Conservation (phyloP, 2,329 filamentous ascomycete genomes). For the Sarocladium kiliense region DNA sequence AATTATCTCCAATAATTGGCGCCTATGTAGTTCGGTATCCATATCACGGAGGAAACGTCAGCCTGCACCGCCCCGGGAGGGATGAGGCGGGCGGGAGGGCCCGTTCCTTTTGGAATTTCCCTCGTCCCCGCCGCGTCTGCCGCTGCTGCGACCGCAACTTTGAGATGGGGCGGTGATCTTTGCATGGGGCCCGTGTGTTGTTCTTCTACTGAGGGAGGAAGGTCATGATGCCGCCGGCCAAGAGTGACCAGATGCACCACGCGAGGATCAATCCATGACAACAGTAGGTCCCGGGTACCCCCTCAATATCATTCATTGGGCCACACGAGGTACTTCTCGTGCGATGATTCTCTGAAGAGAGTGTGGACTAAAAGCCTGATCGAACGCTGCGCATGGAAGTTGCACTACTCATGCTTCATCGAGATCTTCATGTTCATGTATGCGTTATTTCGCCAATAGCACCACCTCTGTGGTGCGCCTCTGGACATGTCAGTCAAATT, state of each 20-base stretch:
- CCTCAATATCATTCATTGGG: too few relatives aligned
- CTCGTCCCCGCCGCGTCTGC: not conserved
- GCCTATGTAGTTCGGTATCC: too few relatives aligned
- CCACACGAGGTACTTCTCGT: too few relatives aligned
- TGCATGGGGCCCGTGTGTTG: not conserved
- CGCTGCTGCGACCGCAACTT: not conserved
- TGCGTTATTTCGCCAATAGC: too few relatives aligned
- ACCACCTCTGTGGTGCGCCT: too few relatives aligned
- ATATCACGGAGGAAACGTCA: not conserved
- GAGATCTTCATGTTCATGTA: too few relatives aligned
- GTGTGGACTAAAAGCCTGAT: too few relatives aligned
- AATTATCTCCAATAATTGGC: not conserved
- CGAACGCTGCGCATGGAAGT: too few relatives aligned
- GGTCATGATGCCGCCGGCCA: not conserved
- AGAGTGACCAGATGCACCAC: not conserved
- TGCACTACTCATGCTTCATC: too few relatives aligned
- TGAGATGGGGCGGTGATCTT: not conserved
- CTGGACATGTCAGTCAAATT: too few relatives aligned
- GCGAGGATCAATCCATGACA: not conserved
- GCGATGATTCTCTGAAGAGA: too few relatives aligned
- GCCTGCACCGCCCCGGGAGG: not conserved
- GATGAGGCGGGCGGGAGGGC: not conserved
- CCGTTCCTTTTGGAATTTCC: not conserved
- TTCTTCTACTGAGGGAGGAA: not conserved
- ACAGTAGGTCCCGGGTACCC: too few relatives aligned